These are phyloP conservation scores for Colletotrichum cordylinicola DNA, from an alignment of 2,329 filamentous ascomycete species.

Conservation along the genomic window DNA sequence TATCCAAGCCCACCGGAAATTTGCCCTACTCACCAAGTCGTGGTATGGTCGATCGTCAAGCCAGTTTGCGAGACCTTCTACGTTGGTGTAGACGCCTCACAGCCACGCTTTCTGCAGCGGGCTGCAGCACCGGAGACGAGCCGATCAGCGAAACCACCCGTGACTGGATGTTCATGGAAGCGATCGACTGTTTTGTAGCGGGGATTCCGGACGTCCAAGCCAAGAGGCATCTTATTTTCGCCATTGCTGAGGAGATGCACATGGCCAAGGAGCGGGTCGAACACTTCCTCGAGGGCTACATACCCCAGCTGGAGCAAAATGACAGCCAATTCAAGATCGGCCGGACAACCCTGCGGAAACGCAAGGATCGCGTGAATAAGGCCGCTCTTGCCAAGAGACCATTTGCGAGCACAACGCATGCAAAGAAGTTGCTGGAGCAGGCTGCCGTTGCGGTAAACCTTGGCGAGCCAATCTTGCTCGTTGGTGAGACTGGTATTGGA, in stretches of 20 bases:
- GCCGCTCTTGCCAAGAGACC: slow-evolving; percentile 63
- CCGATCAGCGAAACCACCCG: slow-evolving; percentile 73
- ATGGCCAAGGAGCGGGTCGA: slow-evolving; percentile 82
- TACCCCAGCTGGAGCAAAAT: slow-evolving; percentile 71
- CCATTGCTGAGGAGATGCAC: slow-evolving; percentile 86
- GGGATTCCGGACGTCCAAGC: slow-evolving; percentile 73
- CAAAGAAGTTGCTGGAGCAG: slow-evolving; percentile 84
- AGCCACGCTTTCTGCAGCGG: slow-evolving; percentile 65
- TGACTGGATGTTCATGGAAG: slow-evolving; percentile 92
- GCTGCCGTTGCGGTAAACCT: slow-evolving; percentile 83
- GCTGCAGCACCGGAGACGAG: slow-evolving; percentile 69
- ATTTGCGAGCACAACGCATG: slow-evolving; percentile 89
- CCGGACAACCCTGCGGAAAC: slow-evolving; percentile 67
- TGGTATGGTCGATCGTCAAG: slow-evolving; percentile 53
- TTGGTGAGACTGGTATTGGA: slow-evolving; percentile 98
- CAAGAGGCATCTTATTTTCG: slow-evolving; percentile 64
- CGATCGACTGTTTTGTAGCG: slow-evolving; percentile 89
- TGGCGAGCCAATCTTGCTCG: slow-evolving; percentile 88
- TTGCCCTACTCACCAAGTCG: slow-evolving; percentile 46
- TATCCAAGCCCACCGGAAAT: slow-evolving; percentile 45
- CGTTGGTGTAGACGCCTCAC: slow-evolving; percentile 88
- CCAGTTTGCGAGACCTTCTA: slow-evolving; percentile 79
- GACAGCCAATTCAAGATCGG: slow-evolving; percentile 68
- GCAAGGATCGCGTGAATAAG: slow-evolving; percentile 52
- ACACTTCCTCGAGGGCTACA: slow-evolving; percentile 76